Evolutionary conservation across 371 early-diverging fungal genomes (phyloP).

Genomic region (Lichtheimia ornata): DNA sequence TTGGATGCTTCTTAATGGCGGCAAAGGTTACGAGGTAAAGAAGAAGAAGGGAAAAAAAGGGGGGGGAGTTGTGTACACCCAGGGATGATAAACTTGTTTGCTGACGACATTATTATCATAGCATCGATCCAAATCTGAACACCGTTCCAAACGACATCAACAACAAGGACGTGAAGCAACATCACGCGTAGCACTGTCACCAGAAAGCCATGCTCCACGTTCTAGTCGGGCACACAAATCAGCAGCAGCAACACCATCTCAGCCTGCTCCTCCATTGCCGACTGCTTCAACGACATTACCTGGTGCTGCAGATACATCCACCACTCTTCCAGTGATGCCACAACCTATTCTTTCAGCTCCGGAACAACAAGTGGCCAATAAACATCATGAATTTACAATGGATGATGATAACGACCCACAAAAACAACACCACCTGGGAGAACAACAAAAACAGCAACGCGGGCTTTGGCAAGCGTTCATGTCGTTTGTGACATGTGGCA

Average conservation of each 20-base stretch:
- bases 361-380: background rate
- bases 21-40: slow-evolving; percentile 65
- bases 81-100: slow-evolving; percentile 1
- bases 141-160: slow-evolving; percentile 2
- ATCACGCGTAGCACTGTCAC: slow-evolving; percentile 6
- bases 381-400: background rate
- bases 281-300: too few species aligned
- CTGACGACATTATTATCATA: background rate
- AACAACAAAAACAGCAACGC: slow-evolving; percentile 13
- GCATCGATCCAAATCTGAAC: slow-evolving; percentile 4
- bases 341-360: slow-evolving; percentile 2
- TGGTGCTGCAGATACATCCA: slow-evolving; percentile 1
- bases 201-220: slow-evolving; percentile 13
- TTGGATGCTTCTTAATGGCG: slow-evolving; percentile 82
- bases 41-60: background rate
- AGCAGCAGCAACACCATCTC: slow-evolving; percentile 10
- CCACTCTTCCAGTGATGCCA: slow-evolving; percentile 7
- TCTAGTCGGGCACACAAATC: slow-evolving; percentile 3
- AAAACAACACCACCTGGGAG: background rate
- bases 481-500: slow-evolving; percentile 25
- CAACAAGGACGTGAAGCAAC: slow-evolving; percentile 13
- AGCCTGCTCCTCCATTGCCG: too few species aligned
- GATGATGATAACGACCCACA: slow-evolving; percentile 4
- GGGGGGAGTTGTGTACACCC: background rate
- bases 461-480: slow-evolving; percentile 30